Evolutionary conservation across 495 filamentous ascomycete genomes (phyloP).

Genomic region (Podospora pseudopauciseta): DNA sequence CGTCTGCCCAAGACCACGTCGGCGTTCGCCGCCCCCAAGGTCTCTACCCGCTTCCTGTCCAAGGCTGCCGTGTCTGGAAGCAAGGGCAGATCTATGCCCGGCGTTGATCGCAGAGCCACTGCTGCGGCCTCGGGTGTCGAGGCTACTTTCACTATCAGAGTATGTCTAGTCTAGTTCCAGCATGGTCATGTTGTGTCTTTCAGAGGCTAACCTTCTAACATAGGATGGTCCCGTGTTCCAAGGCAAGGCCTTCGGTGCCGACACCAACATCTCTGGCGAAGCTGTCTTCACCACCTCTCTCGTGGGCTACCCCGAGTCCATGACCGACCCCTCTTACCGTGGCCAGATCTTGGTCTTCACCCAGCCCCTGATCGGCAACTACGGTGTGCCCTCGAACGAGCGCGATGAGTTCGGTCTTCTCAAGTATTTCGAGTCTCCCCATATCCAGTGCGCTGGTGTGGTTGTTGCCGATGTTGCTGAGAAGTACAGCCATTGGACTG

Average conservation of each 20-base stretch:
- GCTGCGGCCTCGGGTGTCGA: constrained; percentile 60
- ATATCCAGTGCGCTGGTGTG: constrained; percentile 93
- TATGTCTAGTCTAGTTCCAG: constrained; percentile 36
- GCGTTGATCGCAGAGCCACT: constrained; percentile 44
- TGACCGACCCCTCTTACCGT: constrained; percentile 98
- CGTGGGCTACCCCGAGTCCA: constrained; percentile 93
- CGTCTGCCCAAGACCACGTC: constrained; percentile 46
- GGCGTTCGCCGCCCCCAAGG: constrained; percentile 37
- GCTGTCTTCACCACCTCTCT: constrained; percentile 92
- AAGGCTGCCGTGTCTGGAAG: constrained; percentile 54
- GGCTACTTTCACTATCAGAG: constrained; percentile 92
- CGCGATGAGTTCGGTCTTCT: constrained; percentile 75
- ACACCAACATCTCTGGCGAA: constrained; percentile 87
- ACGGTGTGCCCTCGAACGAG: constrained; percentile 79
- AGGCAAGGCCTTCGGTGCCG: constrained; percentile 88
- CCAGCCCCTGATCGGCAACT: constrained; percentile 96
- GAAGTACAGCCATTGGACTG: constrained; percentile 97
- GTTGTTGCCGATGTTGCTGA: constrained; percentile 92
- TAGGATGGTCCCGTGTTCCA: constrained; percentile 87
- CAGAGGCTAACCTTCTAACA: constrained; percentile 10
- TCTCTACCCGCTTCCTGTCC: constrained; percentile 49
- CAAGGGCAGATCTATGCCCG: constrained; percentile 57
- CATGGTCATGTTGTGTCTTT: background rate
- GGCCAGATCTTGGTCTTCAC: constrained; percentile 99
- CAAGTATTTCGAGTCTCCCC: constrained; percentile 92